Evolutionary conservation across 1,139 yeast genomes (phyloP), one percentile per base, ranked within the genome.

Genomic region (Saccharomyces pastorianus): DNA sequence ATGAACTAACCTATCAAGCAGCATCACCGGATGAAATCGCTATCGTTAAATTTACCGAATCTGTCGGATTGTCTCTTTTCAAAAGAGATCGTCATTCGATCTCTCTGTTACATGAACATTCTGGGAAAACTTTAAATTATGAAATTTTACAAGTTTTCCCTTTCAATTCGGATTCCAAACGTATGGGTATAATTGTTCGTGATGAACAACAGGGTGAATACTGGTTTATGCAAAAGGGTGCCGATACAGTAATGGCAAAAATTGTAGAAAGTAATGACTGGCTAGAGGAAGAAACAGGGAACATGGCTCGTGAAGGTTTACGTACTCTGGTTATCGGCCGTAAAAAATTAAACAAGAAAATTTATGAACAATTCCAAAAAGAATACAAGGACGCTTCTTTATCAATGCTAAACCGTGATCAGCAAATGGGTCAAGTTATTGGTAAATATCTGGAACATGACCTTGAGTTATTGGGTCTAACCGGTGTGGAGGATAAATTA

Each of bases 1-100:
- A 84, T 6, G 78, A 73, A 51, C 68, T 88, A 8, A 79, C 89
- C 1, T 95, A 91, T 68, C 99, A 95, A 71, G 99, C 99, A 0
- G 97, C 98, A 0, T 91, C 98, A 0, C 99, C 99, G 0, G 99
- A 95, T 73, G 99, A 95, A 70, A 84, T 93, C 59, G 99, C 99
- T 23, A 93, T 95, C 61, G 98, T 95, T 29, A 86, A 86, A 66
- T 95, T 90, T 74, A 88, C 97, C 1, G 95, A 88, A 59, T 70
- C 76, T 4, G 95, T 91, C 32, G 99, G 99, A 0, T 74, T 95
- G 49, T 81, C 88, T 9, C 76, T 95, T 51, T 77, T 79, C 58
- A 85, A 83, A 63, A 81, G 99, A 64, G 99, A 95, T 68, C 80
- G 99, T 55, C 79, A 80, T 55, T 80, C 85, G 6, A 79, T 93